Conservation (phyloP, 2,329 filamentous ascomycete genomes). For the Pezicula radicicola region DNA sequence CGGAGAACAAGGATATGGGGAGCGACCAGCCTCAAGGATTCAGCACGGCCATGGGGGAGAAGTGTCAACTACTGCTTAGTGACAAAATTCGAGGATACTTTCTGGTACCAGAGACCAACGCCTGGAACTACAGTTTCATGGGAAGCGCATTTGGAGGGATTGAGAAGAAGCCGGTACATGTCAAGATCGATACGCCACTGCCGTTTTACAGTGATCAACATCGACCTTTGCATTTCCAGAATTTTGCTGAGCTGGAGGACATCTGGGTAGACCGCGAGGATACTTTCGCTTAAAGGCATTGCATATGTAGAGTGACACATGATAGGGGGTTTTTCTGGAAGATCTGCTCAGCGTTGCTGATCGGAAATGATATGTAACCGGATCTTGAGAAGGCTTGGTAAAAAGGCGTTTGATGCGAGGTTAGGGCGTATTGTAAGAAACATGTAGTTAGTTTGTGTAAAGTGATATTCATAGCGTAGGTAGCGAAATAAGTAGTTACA, state of each 20-base stretch:
- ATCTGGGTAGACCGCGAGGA: constrained; percentile 92
- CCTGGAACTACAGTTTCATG: constrained; percentile 99
- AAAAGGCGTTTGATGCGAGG: constrained; percentile 21
- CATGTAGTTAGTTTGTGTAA: constrained; percentile 14
- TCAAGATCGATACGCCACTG: constrained; percentile 88
- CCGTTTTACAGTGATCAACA: constrained; percentile 92
- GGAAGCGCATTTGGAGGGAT: constrained; percentile 82
- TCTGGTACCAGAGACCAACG: constrained; percentile 82
- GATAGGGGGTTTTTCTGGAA: constrained; percentile 1
- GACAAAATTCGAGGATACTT: constrained; percentile 96
- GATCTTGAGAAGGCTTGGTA: constrained; percentile 11
- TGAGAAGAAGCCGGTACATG: constrained; percentile 87
- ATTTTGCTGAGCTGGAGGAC: constrained; percentile 95
- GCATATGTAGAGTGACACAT: constrained; percentile 1
- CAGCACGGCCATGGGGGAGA: constrained; percentile 86
- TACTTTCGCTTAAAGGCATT: constrained; percentile 72
- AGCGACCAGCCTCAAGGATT: constrained; percentile 96
- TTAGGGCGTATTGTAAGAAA: constrained; percentile 12
- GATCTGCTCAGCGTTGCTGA: constrained; percentile 10
- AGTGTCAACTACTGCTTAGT: constrained; percentile 88
- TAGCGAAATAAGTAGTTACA: too few species aligned
- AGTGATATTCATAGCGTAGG: not conserved
- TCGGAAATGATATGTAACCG: not conserved
- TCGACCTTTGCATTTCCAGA: constrained; percentile 91
- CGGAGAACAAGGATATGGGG: constrained; percentile 87